phyloP scores from a whole-genome alignment of 169 alveolate genomes.

The Plasmodium relictum region DNA sequence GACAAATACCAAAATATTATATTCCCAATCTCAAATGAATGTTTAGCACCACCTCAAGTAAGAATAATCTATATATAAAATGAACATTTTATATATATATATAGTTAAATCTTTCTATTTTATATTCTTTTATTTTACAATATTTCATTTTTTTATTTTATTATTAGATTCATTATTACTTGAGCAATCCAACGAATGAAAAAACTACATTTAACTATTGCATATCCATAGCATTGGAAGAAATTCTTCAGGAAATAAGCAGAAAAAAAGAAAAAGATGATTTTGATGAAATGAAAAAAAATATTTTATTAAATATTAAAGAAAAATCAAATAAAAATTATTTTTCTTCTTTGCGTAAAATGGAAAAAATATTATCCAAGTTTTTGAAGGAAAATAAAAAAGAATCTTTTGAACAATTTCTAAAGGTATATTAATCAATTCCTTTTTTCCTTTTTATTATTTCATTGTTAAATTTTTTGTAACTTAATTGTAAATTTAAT shows the following conservation, averaged over 20 bases:
- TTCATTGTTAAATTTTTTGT: background rate
- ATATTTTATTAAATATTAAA: conserved; percentile 32
- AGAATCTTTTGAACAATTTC: conserved; percentile 54
- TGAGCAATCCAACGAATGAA: conserved; percentile 49
- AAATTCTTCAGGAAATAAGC: conserved; percentile 44
- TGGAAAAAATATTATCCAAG: conserved; percentile 58
- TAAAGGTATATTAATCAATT: conserved; percentile 21
- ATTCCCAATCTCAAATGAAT: conserved; percentile 22
- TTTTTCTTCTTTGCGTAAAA: conserved; percentile 52
- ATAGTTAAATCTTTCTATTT: background rate
- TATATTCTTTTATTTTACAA: background rate
- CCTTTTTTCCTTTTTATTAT: background rate
- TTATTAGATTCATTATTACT: conserved; percentile 47
- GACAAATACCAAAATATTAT: conserved; percentile 42
- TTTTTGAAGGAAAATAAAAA: conserved; percentile 69
- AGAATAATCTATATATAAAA: background rate
- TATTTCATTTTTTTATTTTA: background rate
- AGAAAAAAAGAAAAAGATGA: conserved; percentile 45
- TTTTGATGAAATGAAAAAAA: conserved; percentile 58
- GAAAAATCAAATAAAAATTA: conserved; percentile 57
- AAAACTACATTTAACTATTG: conserved; percentile 52
- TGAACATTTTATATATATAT: background rate
- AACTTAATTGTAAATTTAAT: background rate
- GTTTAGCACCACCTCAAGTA: conserved; percentile 69
- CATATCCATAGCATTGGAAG: conserved; percentile 71